These are phyloP conservation scores for Trypanosoma avium DNA, from an alignment of 208 protist genomes.

Conservation along the genomic window DNA sequence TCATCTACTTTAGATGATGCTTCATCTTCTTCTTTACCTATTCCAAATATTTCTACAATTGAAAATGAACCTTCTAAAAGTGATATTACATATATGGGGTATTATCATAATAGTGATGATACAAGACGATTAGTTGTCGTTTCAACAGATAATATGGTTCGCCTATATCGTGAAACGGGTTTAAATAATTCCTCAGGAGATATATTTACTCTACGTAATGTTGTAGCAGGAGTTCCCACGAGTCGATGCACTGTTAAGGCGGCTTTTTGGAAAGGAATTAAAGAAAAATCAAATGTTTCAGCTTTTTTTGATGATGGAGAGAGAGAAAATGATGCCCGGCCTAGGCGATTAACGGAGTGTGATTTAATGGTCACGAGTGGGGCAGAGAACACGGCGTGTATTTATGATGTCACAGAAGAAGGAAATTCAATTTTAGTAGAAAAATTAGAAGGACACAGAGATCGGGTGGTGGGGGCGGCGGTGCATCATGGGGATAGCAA, in stretches of 20 bases:
- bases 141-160: conserved; percentile 82
- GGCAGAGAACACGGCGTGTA: conserved; percentile 68
- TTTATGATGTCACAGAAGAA: conserved; percentile 84
- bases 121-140: conserved; percentile 68
- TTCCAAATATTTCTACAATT: conserved; percentile 36
- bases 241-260: conserved; percentile 59
- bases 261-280: conserved; percentile 78
- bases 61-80: conserved; percentile 77
- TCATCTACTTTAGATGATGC: not conserved
- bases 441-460: conserved; percentile 79
- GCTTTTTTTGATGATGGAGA: conserved; percentile 85
- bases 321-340: conserved; percentile 58
- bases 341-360: conserved; percentile 72
- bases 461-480: conserved; percentile 73
- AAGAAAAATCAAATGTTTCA: conserved; percentile 57
- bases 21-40: conserved; percentile 17
- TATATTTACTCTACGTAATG: conserved; percentile 69
- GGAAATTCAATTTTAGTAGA: conserved; percentile 56
- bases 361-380: conserved; percentile 78
- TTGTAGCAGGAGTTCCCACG: conserved; percentile 58
- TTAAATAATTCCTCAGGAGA: conserved; percentile 45
- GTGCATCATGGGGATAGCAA: conserved; percentile 58
- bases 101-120: conserved; percentile 69
- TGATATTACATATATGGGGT: conserved; percentile 58
- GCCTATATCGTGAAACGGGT: conserved; percentile 57